Evolutionary conservation across 1,284 basidiomycete species (phyloP).

Genomic region (Microstroma glucosiphilum): DNA sequence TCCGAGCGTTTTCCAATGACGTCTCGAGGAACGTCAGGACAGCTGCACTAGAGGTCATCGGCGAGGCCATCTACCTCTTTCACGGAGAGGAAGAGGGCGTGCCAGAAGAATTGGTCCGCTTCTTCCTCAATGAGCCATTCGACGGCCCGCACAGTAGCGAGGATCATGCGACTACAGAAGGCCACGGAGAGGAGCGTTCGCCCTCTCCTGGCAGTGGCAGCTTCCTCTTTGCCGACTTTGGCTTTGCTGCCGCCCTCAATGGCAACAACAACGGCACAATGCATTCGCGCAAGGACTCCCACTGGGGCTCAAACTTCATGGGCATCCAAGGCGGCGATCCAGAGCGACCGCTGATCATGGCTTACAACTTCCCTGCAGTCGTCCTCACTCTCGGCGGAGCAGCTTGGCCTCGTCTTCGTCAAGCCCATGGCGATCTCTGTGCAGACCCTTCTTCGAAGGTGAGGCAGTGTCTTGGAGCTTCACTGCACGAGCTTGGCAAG

Average conservation of each 20-base stretch:
- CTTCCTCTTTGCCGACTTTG: conserved; percentile 14
- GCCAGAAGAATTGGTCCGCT: conserved; percentile 69
- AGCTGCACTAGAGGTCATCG: conserved; percentile 79
- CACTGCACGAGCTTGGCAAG: conserved; percentile 79
- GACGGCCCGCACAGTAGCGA: conserved; percentile 28
- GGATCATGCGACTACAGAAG: conserved; percentile 7
- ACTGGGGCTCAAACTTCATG: conserved; percentile 26
- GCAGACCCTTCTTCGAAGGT: conserved; percentile 60
- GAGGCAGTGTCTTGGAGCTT: conserved; percentile 72
- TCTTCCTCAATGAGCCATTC: conserved; percentile 63
- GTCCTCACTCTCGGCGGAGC: conserved; percentile 69
- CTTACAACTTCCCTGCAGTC: conserved; percentile 92
- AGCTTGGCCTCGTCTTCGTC: conserved; percentile 69
- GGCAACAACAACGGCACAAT: not conserved
- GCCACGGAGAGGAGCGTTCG: conserved; percentile 2
- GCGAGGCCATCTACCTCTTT: conserved; percentile 85
- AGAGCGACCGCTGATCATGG: conserved; percentile 75
- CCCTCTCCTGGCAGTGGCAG: not conserved
- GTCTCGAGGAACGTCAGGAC: conserved; percentile 66
- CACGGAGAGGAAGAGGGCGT: conserved; percentile 57
- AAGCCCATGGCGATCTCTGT: conserved; percentile 63
- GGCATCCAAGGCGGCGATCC: conserved; percentile 53
- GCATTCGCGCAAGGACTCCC: conserved; percentile 2
- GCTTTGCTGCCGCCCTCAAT: conserved; percentile 8
- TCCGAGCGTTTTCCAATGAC: conserved; percentile 61